Base-by-base conservation (phyloP, 1,139 yeast genomes). In the Yamadazyma blattariae region DNA sequence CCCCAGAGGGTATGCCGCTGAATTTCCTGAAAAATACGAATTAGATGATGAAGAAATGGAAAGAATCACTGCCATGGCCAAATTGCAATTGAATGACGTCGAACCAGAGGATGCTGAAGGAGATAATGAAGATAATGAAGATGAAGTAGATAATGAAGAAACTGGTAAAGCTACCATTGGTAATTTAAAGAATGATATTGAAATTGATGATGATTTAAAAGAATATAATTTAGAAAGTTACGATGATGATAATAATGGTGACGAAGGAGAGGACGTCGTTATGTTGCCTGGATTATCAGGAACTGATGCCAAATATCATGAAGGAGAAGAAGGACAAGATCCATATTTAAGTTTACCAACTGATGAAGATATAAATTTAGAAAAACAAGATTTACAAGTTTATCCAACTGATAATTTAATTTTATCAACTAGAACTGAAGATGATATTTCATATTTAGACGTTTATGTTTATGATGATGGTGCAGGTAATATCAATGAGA, bases 401-500 rank as follows among this genome's bases (percentile, higher is more conserved):
- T 80, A 84, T 50, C 94, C 96, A 29, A 82, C 94, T 2, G 99
- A 92, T 60, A 90, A 89, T 57, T 64, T 92, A 65, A 78, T 92
- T 25, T 71, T 92, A 48, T 90, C 96, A 10, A 84, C 97, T 1
- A 82, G 96, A 66, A 94, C 99, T 2, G 97, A 92, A 56, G 98
- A 92, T 57, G 97, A 92, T 36, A 74, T 92, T 30, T 89, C 97
- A 11, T 86, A 84, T 55, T 70, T 92, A 53, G 98, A 92, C 53
- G 94, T 92, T 2, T 90, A 90, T 52, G 87, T 94, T 20, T 92
- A 90, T 58, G 97, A 92, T 57, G 96, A 90, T 55, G 95, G 95
- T 55, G 90, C 92, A 14, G 92, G 90, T 21, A 86, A 84, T 34
- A 86, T 84, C 35, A 81, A 78, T 7, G 74, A 77, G 8, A 79